Evolutionary conservation across 371 early-diverging fungal species (phyloP).

Genomic region (Syncephalastrum contaminatum): DNA sequence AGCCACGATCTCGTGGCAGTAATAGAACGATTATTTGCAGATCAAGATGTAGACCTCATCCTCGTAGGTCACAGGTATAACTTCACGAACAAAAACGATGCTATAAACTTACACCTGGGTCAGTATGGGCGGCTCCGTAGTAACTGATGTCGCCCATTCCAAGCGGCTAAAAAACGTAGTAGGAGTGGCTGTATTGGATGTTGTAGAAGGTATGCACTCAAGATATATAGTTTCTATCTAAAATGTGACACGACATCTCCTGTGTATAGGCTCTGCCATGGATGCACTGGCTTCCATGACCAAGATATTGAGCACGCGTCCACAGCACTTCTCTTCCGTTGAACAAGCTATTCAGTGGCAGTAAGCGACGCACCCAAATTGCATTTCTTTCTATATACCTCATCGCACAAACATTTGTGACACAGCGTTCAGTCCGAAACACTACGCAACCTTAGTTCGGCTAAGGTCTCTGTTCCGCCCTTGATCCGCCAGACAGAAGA

Average conservation of each 20-base stretch:
- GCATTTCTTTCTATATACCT: background rate
- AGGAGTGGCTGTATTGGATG: slow-evolving; percentile 83
- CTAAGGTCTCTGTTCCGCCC: slow-evolving; percentile 77
- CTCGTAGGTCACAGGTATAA: slow-evolving; percentile 80
- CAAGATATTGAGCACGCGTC: slow-evolving; percentile 58
- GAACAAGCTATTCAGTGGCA: slow-evolving; percentile 75
- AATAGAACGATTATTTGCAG: slow-evolving; percentile 31
- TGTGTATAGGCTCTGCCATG: slow-evolving; percentile 63
- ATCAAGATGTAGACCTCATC: slow-evolving; percentile 54
- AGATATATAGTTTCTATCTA: background rate
- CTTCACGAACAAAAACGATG: background rate
- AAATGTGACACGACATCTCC: slow-evolving; percentile 16
- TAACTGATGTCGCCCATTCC: slow-evolving; percentile 68
- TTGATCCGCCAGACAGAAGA: slow-evolving; percentile 15
- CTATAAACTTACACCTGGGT: background rate
- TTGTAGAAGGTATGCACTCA: slow-evolving; percentile 77
- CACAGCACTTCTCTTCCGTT: slow-evolving; percentile 54
- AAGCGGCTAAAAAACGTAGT: slow-evolving; percentile 54
- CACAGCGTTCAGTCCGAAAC: slow-evolving; percentile 62
- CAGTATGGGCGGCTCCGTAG: slow-evolving; percentile 92
- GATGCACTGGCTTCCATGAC: slow-evolving; percentile 74
- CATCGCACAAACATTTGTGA: background rate
- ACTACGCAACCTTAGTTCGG: slow-evolving; percentile 68
- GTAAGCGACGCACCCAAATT: slow-evolving; percentile 11
- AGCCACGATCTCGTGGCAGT: slow-evolving; percentile 60